These are phyloP conservation scores for Xylaria sp. DNA, from an alignment of 2,329 filamentous ascomycete species.

Conservation along the genomic window DNA sequence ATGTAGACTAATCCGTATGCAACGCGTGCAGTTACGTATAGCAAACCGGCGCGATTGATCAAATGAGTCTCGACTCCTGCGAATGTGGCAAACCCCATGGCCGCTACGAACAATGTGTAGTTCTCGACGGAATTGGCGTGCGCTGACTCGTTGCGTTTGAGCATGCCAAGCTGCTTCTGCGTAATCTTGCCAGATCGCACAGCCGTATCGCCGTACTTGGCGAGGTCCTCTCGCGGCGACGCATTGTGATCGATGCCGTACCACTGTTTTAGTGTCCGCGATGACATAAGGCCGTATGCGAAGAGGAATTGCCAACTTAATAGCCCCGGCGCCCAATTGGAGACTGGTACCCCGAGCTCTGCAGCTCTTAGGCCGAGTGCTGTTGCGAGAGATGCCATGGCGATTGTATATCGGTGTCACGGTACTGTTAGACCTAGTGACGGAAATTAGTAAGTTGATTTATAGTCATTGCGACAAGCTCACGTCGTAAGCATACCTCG, in stretches of 20 bases:
- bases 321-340: constrained; percentile 47
- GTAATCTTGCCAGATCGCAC: constrained; percentile 58
- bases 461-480: background rate
- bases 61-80: constrained; percentile 51
- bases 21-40: constrained; percentile 56
- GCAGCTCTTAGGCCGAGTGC: constrained; percentile 45
- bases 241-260: constrained; percentile 60
- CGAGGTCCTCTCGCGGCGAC: constrained; percentile 58
- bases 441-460: background rate
- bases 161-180: constrained; percentile 54
- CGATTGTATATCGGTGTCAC: background rate
- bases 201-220: constrained; percentile 57
- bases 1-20: constrained; percentile 56
- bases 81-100: constrained; percentile 54
- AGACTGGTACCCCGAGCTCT: constrained; percentile 25
- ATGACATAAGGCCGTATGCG: constrained; percentile 57
- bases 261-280: constrained; percentile 56
- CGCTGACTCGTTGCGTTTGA: constrained; percentile 58
- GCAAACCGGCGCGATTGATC: constrained; percentile 54
- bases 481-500: background rate
- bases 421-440: background rate
- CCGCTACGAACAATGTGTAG: constrained; percentile 53
- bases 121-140: constrained; percentile 60
- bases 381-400: constrained; percentile 42
- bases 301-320: constrained; percentile 56